A percentile compares a stretch with the other conserved stretches of the same genome.
Evolutionary conservation across 257 asterid genomes (phyloP).

Genomic region (Lithospermum erythrorhizon): DNA sequence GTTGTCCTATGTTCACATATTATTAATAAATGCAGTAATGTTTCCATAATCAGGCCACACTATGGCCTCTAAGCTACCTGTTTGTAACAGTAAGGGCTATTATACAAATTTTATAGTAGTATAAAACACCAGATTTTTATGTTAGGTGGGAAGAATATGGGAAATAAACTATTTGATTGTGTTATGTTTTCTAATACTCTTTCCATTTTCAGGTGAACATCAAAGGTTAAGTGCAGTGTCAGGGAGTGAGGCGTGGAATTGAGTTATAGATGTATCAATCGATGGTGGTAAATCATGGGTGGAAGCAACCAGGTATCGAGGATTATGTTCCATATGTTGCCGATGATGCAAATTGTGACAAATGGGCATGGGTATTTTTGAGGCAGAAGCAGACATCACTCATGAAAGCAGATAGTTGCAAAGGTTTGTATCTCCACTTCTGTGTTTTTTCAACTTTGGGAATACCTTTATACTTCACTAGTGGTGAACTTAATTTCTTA

Average conservation of each 20-base stretch:
- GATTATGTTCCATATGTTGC: constrained; percentile 48
- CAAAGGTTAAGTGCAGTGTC: constrained; percentile 90
- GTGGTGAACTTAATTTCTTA: background rate
- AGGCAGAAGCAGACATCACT: constrained; percentile 63
- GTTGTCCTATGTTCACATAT: background rate
- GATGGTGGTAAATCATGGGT: constrained; percentile 90
- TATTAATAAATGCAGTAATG: too few species aligned
- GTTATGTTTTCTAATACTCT: background rate
- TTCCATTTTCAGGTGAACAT: constrained; percentile 43
- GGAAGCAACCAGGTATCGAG: constrained; percentile 77
- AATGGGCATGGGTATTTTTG: constrained; percentile 98
- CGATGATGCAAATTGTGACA: constrained; percentile 53
- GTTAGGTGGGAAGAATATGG: too few species aligned
- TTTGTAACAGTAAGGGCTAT: too few species aligned
- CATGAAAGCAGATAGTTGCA: constrained; percentile 56
- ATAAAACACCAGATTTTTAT: too few species aligned
- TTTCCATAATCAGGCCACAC: too few species aligned
- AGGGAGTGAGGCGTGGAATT: constrained; percentile 96
- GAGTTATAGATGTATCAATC: constrained; percentile 77
- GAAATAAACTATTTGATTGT: too few species aligned
- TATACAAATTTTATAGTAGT: too few species aligned
- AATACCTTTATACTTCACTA: background rate
- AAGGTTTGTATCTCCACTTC: constrained; percentile 37
- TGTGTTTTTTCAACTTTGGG: background rate
- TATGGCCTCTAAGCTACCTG: too few species aligned